These are phyloP conservation scores for Diaporthe ilicicola DNA, from an alignment of 2,329 filamentous ascomycete species.

Conservation along the genomic window DNA sequence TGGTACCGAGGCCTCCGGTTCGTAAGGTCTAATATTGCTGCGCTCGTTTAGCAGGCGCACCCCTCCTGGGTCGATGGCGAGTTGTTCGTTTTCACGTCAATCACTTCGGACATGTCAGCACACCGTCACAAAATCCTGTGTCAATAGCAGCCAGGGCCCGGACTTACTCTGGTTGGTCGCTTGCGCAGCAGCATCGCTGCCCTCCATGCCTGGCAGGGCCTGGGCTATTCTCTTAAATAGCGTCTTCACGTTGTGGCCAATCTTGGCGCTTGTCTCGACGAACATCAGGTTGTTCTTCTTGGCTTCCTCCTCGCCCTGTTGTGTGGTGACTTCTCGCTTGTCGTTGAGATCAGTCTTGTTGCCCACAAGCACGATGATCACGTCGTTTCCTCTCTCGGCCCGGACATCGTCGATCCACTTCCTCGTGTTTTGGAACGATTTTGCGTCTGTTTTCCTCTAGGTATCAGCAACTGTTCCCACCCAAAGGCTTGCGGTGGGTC, in stretches of 20 bases:
- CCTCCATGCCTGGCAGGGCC: slow-evolving; percentile 97
- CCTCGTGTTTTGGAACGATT: slow-evolving; percentile 97
- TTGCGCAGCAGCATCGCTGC: slow-evolving; percentile 80
- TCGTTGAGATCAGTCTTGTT: slow-evolving; percentile 99
- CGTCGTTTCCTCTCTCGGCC: slow-evolving; percentile 95
- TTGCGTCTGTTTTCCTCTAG: slow-evolving; percentile 68
- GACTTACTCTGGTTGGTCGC: slow-evolving; percentile 78
- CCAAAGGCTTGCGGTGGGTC: slow-evolving; percentile 27
- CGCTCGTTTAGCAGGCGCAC: slow-evolving; percentile 67
- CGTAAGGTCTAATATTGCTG: not conserved
- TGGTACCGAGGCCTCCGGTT: not conserved
- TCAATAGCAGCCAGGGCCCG: not conserved
- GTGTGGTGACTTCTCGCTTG: slow-evolving; percentile 95
- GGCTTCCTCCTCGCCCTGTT: slow-evolving; percentile 96
- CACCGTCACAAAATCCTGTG: not conserved
- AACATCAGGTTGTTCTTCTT: slow-evolving; percentile 99
- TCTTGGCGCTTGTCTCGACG: slow-evolving; percentile 97
- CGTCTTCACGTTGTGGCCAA: slow-evolving; percentile 97
- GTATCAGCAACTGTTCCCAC: slow-evolving; percentile 2
- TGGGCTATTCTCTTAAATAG: slow-evolving; percentile 98
- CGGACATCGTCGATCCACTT: slow-evolving; percentile 99
- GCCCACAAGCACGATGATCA: slow-evolving; percentile 97
- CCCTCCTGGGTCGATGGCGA: slow-evolving; percentile 76
- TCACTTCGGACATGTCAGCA: slow-evolving; percentile 68
- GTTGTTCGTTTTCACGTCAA: slow-evolving; percentile 88